Base-by-base conservation (phyloP, 331 rosid genomes). In the Quercus phellos region DNA sequence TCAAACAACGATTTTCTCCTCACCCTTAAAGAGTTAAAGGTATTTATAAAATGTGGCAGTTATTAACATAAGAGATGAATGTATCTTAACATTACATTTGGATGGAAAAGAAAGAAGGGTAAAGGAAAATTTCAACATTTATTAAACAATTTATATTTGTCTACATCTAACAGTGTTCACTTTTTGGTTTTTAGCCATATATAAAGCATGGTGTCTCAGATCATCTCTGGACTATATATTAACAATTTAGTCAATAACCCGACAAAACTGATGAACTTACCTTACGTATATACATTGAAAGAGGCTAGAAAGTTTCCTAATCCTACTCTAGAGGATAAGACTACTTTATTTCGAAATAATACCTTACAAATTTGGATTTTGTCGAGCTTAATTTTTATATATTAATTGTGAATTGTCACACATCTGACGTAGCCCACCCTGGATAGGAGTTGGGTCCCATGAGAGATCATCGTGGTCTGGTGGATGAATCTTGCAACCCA, bases 261-360 rank as follows among this genome's bases (percentile, higher is more conserved):
- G 8, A 27, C 68, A 30, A 9, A 64, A 21, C 24, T 14, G 11
- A 64, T 6, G 51, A 16, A 32, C 14, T 6, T 43, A 2, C n/a
- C 24, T 17, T 68, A 14, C 51, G 13, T 63, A 26, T 22, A 69
- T 68, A 46, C 76, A 68, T 58, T 74, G 79, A 69, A 80, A 69
- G 74, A 51, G 67, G 72, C 71, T 27, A 10, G 10, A 74, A 58
- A 24, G 5, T 0, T 16, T 21, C 30, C 29, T 24, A 4, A n/a
- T 22, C 29, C 53, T n/a, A 61, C 22, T 35, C 27, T 14, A 34
- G 22, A 63, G 56, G 82, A 60, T 19, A 50, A 27, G 35, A 4
- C 19, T 16, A 5, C 30, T 24, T 27, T 46, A 11, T 46, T 12
- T 46, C 17, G 1, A 46, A 6, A 61, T 10, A 27, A 11, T 27